Conservation (phyloP, 129 eudicot genomes). For the Glebionis coronaria region DNA sequence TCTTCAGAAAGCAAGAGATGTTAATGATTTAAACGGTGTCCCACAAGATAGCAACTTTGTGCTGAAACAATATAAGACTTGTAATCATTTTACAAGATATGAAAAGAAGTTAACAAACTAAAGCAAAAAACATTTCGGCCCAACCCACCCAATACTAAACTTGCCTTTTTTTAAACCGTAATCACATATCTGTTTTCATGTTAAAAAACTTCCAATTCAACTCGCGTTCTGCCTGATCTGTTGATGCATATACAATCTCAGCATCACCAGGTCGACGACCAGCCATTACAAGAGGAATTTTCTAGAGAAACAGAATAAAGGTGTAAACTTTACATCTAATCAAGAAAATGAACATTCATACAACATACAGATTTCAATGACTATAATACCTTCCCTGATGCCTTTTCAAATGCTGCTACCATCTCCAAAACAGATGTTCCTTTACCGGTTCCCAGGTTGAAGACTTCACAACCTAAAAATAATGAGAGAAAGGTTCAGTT, state of each 20-base stretch:
- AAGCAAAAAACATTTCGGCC: no score
- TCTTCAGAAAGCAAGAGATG: no score
- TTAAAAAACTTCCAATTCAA: constrained; percentile 61
- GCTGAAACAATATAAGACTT: no score
- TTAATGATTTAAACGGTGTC: no score
- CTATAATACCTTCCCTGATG: constrained; percentile 73
- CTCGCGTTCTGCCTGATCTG: constrained; percentile 74
- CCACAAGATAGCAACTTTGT: no score
- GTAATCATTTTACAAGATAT: no score
- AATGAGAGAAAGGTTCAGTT: background rate
- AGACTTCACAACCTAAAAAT: constrained; percentile 73
- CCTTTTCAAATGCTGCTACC: constrained; percentile 93
- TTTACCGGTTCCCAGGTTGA: constrained; percentile 92
- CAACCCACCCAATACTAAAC: no score
- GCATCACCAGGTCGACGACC: constrained; percentile 94
- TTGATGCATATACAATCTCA: constrained; percentile 82
- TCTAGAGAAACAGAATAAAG: constrained; percentile 29
- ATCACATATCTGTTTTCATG: background rate
- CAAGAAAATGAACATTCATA: background rate
- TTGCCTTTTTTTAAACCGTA: no score
- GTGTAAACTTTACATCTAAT: background rate
- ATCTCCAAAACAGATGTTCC: constrained; percentile 92
- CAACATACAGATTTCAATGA: background rate
- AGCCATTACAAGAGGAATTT: constrained; percentile 72
- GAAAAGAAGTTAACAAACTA: no score